Base-by-base conservation (phyloP, 73 alveolate genomes). In the Urostyla sp. region DNA sequence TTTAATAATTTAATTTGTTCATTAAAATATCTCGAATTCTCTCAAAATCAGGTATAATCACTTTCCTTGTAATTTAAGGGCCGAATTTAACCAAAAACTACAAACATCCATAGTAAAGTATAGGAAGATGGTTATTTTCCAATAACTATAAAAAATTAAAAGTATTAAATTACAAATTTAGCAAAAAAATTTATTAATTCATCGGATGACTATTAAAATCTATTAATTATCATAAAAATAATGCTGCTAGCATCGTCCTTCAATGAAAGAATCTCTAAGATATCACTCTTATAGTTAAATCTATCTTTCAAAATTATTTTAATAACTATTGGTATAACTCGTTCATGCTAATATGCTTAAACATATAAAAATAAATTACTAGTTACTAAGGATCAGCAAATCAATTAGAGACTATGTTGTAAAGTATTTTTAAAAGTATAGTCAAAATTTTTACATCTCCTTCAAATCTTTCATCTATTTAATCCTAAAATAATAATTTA, bases 51-150 rank as follows among this genome's bases (percentile, higher is more conserved):
- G 58, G 58, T 1, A 63, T 63, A 16, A 63, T 20, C 3, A 48
- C 61, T 13, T 38, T 16, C 26, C 30, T 63, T 13, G 60, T 63
- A n/a, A 63, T 24, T 3, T 13, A 11, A 3, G 79, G 61, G 3
- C 79, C 79, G 23, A 63, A 63, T 11, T 37, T 63, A 24, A 45
- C 44, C 60, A 63, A 21, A 40, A 49, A 36, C 1, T 57, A 43
- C 1, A 63, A 16, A 34, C 40, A 11, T 7, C 79, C 79, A 63
- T 63, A 63, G 10, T 27, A 27, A 10, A 36, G 26, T 8, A 63
- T 63, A 43, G 55, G 7, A 63, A 28, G 6, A 48, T 15, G 15
- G 49, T 48, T 48, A 15, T 6, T n/a, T 34, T 5, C 18, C n/a
- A 10, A 7, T 58, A 10, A 55, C 54, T 58, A 7, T 27, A n/a